Percentiles rank a stretch among this genome's conserved stretches.
Conservation (phyloP, 2,329 filamentous ascomycete species). For the Aureobasidium sp. region DNA sequence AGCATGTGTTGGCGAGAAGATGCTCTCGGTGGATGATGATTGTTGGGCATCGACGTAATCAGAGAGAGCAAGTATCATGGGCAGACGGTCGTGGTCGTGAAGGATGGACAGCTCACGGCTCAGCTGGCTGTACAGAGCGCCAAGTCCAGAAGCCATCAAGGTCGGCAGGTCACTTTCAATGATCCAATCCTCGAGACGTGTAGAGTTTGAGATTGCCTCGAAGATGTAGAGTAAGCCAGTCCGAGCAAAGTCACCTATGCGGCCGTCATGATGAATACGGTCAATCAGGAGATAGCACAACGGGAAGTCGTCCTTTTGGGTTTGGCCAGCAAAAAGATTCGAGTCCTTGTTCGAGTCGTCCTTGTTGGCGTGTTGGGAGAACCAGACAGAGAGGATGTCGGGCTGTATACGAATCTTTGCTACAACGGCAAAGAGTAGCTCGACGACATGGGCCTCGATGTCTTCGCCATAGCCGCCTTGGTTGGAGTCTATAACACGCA, state of each 20-base stretch:
- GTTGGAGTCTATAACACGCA: slow-evolving; percentile 68
- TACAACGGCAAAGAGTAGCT: slow-evolving; percentile 90
- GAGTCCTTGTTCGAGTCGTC: slow-evolving; percentile 42
- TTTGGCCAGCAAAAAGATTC: slow-evolving; percentile 72
- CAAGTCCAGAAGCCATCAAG: slow-evolving; percentile 91
- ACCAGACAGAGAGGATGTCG: slow-evolving; percentile 84
- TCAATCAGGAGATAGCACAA: slow-evolving; percentile 93
- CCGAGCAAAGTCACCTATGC: slow-evolving; percentile 89
- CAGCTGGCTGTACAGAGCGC: slow-evolving; percentile 65
- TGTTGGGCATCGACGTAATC: slow-evolving; percentile 73
- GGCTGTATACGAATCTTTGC: slow-evolving; percentile 92
- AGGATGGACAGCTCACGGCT: slow-evolving; percentile 74
- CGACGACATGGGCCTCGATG: slow-evolving; percentile 81
- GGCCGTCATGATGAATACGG: slow-evolving; percentile 92
- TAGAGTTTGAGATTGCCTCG: slow-evolving; percentile 79
- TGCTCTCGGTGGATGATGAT: slow-evolving; percentile 64
- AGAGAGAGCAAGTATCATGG: slow-evolving; percentile 78
- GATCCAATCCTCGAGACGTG: slow-evolving; percentile 85
- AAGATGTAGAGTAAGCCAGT: slow-evolving; percentile 94
- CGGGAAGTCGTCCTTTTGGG: slow-evolving; percentile 85
- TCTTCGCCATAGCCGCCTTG: slow-evolving; percentile 68
- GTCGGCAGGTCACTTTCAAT: slow-evolving; percentile 95
- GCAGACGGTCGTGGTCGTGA: slow-evolving; percentile 65
- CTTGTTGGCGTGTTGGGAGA: slow-evolving; percentile 42
- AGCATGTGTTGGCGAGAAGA: slow-evolving; percentile 68